A percentile compares a stretch with the other conserved stretches of the same genome.
These are phyloP conservation scores for Apiotrichum gamsii DNA, from an alignment of 1,284 basidiomycete species.

Conservation along the genomic window DNA sequence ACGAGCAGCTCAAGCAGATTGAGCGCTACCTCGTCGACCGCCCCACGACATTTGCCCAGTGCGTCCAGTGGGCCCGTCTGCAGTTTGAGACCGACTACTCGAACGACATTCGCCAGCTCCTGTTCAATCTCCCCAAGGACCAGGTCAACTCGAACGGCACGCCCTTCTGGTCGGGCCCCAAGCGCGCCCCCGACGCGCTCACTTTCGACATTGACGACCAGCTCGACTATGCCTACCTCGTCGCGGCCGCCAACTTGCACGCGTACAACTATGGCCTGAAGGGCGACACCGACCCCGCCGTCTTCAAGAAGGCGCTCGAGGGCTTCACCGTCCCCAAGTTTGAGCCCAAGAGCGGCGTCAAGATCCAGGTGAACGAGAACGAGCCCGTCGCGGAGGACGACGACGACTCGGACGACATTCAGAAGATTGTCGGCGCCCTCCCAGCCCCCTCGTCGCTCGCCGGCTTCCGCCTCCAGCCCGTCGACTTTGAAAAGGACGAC, in stretches of 20 bases:
- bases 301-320: conserved; percentile 80
- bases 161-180: conserved; percentile 96
- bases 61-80: conserved; percentile 91
- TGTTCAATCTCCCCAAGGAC: conserved; percentile 93
- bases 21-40: conserved; percentile 85
- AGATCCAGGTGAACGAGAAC: conserved; percentile 91
- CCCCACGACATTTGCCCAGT: conserved; percentile 93
- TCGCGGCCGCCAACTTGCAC: conserved; percentile 91
- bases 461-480: conserved; percentile 88
- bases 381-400: conserved; percentile 66
- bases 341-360: conserved; percentile 82
- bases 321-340: conserved; percentile 90
- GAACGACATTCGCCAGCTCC: conserved; percentile 86
- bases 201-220: conserved; percentile 77
- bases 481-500: conserved; percentile 99
- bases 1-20: conserved; percentile 86
- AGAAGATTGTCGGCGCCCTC: conserved; percentile 59
- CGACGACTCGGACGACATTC: conserved; percentile 53
- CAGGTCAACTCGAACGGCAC: conserved; percentile 81
- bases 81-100: conserved; percentile 94
- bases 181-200: conserved; percentile 92
- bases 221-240: conserved; percentile 81
- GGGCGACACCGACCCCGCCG: conserved; percentile 70
- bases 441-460: conserved; percentile 85
- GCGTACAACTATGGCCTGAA: conserved; percentile 97